phyloP scores from a whole-genome alignment of 1,139 yeast genomes.

The Neolecta irregularis region DNA sequence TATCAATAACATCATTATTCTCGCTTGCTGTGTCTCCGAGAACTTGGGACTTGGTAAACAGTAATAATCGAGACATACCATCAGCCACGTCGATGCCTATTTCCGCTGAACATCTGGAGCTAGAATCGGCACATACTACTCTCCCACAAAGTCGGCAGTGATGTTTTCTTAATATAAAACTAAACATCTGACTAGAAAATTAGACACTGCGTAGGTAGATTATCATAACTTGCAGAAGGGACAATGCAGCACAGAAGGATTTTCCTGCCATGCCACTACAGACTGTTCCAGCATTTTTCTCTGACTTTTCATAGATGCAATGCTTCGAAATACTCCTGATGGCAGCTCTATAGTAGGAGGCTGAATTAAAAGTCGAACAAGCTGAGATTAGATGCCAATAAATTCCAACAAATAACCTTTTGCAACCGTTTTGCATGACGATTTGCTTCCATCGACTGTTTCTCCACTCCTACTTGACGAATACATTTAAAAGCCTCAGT shows the following conservation, averaged over 20 bases:
- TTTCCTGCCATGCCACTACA: constrained; percentile 59
- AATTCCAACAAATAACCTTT: constrained; percentile 28
- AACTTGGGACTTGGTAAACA: too few species aligned
- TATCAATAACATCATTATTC: too few species aligned
- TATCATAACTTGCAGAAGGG: constrained; percentile 48
- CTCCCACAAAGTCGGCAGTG: constrained; percentile 78
- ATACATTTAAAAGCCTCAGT: constrained; percentile 30
- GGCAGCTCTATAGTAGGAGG: too few species aligned
- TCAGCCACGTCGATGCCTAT: too few species aligned
- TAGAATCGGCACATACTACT: constrained; percentile 59
- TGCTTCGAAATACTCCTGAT: too few species aligned
- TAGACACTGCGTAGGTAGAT: too few species aligned
- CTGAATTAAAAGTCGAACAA: constrained; percentile 11
- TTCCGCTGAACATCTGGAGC: constrained; percentile 41
- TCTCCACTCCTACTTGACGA: constrained; percentile 15
- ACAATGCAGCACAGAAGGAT: constrained; percentile 38
- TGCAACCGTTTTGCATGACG: constrained; percentile 53
- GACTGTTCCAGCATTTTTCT: constrained; percentile 30
- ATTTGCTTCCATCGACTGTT: constrained; percentile 16
- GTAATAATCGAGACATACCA: too few species aligned
- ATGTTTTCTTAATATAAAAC: constrained; percentile 53
- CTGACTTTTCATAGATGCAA: too few species aligned
- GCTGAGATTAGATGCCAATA: neutral
- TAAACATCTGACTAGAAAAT: too few species aligned
- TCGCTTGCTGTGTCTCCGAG: too few species aligned